phyloP scores from a whole-genome alignment of 75 land plant genomes.

The Cryptomeria japonica region DNA sequence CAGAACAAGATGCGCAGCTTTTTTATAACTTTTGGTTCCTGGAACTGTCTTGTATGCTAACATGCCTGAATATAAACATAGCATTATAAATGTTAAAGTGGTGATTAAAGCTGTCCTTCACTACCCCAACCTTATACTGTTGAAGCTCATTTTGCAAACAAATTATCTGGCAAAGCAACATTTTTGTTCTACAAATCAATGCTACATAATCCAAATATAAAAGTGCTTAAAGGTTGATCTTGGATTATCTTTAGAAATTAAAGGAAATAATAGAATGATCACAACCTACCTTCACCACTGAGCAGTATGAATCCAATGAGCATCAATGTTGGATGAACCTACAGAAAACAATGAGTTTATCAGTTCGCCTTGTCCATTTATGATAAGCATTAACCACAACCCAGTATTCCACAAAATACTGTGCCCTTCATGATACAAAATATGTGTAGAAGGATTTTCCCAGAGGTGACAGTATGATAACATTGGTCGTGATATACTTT shows the following conservation, averaged over 20 bases:
- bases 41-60: conserved; percentile 50
- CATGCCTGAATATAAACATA: conserved; percentile 39
- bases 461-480: not conserved
- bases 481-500: not conserved
- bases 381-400: conserved; percentile 3
- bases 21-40: conserved; percentile 55
- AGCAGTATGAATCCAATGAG: conserved; percentile 67
- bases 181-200: not conserved
- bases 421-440: not conserved
- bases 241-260: not conserved
- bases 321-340: conserved; percentile 62
- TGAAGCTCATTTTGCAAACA: not conserved
- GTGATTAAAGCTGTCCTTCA: not conserved
- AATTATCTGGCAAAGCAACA: not conserved
- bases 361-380: not conserved
- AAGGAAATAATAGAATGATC: not conserved
- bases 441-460: not conserved
- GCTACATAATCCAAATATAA: not conserved
- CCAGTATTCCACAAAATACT: conserved; percentile 3
- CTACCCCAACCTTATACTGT: not conserved
- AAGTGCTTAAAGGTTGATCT: not conserved
- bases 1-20: conserved; percentile 54
- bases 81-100: not conserved
- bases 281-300: conserved; percentile 58
- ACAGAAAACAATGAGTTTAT: conserved; percentile 17